phyloP scores from a whole-genome alignment of 176 grass and related monocot genomes.

The Oryza punctata region DNA sequence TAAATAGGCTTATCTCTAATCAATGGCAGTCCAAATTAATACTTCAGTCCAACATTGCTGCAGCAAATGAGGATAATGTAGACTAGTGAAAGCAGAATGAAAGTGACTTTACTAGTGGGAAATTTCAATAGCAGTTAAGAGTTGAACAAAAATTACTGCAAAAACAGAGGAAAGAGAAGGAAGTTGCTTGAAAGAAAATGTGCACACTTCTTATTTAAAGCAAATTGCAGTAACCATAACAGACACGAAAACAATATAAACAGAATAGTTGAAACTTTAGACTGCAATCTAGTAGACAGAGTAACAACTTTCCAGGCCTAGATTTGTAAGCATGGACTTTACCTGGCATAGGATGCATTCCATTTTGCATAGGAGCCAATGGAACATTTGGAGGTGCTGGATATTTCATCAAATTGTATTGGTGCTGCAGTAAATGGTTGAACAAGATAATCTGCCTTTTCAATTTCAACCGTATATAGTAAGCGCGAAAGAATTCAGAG shows the following conservation, averaged over 20 bases:
- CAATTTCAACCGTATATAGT: slow-evolving; percentile 96
- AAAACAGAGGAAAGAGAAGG: slow-evolving; percentile 19
- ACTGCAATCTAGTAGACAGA: slow-evolving; percentile 9
- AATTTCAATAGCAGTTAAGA: not conserved
- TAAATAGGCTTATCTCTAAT: not conserved
- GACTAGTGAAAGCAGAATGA: not conserved
- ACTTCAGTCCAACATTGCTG: not conserved
- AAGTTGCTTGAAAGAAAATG: slow-evolving; percentile 11
- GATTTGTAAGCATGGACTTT: slow-evolving; percentile 35
- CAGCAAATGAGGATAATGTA: slow-evolving; percentile 21
- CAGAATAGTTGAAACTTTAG: not conserved
- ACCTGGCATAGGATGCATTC: slow-evolving; percentile 90
- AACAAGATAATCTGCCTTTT: slow-evolving; percentile 95
- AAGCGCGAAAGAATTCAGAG: slow-evolving; percentile 90
- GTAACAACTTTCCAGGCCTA: not conserved
- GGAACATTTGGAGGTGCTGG: slow-evolving; percentile 69
- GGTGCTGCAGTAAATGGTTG: slow-evolving; percentile 90
- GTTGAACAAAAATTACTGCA: not conserved
- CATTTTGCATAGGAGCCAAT: slow-evolving; percentile 78
- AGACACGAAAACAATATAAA: not conserved
- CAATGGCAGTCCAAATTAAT: not conserved
- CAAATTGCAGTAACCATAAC: slow-evolving; percentile 22
- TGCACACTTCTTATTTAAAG: slow-evolving; percentile 15
- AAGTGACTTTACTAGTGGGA: not conserved
- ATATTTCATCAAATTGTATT: slow-evolving; percentile 95